phyloP scores from a whole-genome alignment of 306 rosid species.

The Hippophae gyantsensis region DNA sequence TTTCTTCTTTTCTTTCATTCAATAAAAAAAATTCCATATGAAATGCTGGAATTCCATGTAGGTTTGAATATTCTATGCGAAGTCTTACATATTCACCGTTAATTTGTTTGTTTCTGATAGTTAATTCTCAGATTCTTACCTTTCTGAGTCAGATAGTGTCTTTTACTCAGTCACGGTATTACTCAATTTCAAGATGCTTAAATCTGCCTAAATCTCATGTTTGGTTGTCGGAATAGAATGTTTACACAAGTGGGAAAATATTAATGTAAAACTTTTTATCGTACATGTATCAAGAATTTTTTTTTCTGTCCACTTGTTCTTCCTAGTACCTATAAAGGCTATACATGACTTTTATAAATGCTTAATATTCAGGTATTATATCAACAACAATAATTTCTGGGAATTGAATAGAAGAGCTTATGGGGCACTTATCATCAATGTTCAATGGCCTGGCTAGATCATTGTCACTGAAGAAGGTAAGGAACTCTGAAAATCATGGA shows the following conservation, averaged over 20 bases:
- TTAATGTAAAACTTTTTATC: constrained; percentile 1
- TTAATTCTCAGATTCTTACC: constrained; percentile 45
- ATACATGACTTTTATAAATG: background rate
- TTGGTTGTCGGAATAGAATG: constrained; percentile 21
- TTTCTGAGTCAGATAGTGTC: constrained; percentile 65
- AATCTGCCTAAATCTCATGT: constrained; percentile 27
- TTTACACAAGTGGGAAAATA: constrained; percentile 1
- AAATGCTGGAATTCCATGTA: constrained; percentile 27
- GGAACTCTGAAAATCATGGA: constrained; percentile 20
- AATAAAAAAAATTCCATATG: constrained; percentile 11
- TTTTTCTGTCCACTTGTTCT: constrained; percentile 27
- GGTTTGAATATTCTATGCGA: constrained; percentile 31
- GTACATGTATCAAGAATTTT: constrained; percentile 11
- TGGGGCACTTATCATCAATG: constrained; percentile 73
- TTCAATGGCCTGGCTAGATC: constrained; percentile 67
- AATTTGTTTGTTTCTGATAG: constrained; percentile 22
- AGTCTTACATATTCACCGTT: constrained; percentile 18
- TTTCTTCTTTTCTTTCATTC: background rate
- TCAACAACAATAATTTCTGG: constrained; percentile 7
- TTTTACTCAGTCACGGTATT: constrained; percentile 33
- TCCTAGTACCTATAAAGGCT: background rate
- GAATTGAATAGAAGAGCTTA: constrained; percentile 17
- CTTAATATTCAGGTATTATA: constrained; percentile 28
- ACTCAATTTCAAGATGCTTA: constrained; percentile 30
- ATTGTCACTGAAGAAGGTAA: constrained; percentile 43